Conservation (phyloP, 2,329 filamentous ascomycete species). For the Elsinoe necatrix region DNA sequence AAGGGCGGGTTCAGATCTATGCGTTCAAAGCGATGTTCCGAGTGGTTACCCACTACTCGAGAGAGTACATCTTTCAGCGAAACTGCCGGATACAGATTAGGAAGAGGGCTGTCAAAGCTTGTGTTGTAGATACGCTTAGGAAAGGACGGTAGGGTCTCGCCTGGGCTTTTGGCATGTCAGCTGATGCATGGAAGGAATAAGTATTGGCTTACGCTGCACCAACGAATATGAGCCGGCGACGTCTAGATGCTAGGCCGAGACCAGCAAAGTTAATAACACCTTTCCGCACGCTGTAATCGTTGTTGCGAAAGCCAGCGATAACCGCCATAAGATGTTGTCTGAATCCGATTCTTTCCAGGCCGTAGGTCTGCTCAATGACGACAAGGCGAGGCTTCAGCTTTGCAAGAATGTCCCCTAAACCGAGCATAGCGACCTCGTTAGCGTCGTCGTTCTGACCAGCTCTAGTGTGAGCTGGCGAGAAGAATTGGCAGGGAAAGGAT, state of each 20-base stretch:
- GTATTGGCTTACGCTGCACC: slow-evolving; percentile 41
- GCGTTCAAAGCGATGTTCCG: slow-evolving; percentile 1
- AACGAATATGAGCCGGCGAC: slow-evolving; percentile 45
- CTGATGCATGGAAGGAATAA: not conserved
- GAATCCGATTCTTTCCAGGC: slow-evolving; percentile 48
- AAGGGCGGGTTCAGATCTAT: not conserved
- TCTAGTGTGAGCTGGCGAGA: slow-evolving; percentile 61
- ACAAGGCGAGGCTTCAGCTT: slow-evolving; percentile 57
- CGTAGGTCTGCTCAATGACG: slow-evolving; percentile 72
- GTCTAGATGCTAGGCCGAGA: slow-evolving; percentile 43
- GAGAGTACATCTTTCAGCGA: not conserved
- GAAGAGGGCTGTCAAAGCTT: not conserved
- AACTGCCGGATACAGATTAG: not conserved
- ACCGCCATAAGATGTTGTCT: slow-evolving; percentile 50
- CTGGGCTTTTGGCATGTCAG: slow-evolving; percentile 42
- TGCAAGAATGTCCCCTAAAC: slow-evolving; percentile 45
- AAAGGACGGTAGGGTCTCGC: slow-evolving; percentile 60
- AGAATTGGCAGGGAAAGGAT: slow-evolving; percentile 70
- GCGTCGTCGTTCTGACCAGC: slow-evolving; percentile 52
- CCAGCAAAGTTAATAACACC: slow-evolving; percentile 45
- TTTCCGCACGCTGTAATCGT: slow-evolving; percentile 65
- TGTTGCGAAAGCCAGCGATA: slow-evolving; percentile 54
- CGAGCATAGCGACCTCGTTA: slow-evolving; percentile 53
- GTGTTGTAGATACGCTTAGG: slow-evolving; percentile 34
- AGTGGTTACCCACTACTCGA: not conserved